Evolutionary conservation across 495 filamentous ascomycete species (phyloP), one percentile per base, ranked within the genome.

Genomic region (Penicillium cataractarum): DNA sequence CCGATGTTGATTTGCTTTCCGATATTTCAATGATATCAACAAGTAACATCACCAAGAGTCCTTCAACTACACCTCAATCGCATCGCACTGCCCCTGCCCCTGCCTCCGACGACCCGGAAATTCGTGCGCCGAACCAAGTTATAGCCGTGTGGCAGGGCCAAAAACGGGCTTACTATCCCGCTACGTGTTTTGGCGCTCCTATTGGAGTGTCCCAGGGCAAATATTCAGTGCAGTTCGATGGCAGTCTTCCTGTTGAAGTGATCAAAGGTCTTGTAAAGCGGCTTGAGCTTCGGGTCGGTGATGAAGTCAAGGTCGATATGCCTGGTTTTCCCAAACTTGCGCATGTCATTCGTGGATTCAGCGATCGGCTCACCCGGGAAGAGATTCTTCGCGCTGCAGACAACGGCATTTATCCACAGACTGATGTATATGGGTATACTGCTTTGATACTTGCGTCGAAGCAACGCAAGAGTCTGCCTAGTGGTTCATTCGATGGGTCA

Each of bases 221-320:
- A 19, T 83, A 78, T 52, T 60, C 73, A 17, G 76, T 85, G 19
- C 76, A 78, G 42, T 84, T 84, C 44, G 81, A 83, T 55, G 78
- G 79, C 48, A 80, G 76, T 53, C 52, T 60, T 31, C 75, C 74
- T 8, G 62, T 80, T 49, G 80, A 84, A 52, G 77, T 83, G 6
- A 69, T 74, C 0, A 70, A 74, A 39, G 75, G 74, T 31, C 64
- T 63, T 12, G 76, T 85, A 7, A 83, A 83, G 56, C 67, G 79
- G 50, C 66, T 85, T 31, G 80, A 85, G 56, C 67, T 85, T 33
- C 74, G 71, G 3, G 55, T 77, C 35, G 83, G 82, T 26, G 83
- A 85, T 67, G 72, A 64, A 5, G 80, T 84, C 42, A 85, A 85
- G 62, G 76, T 85, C 10, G 82, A 84, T 27, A 77, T 80, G 65